These are phyloP conservation scores for Sindora glabra DNA, from an alignment of 306 rosid species.

Conservation along the genomic window DNA sequence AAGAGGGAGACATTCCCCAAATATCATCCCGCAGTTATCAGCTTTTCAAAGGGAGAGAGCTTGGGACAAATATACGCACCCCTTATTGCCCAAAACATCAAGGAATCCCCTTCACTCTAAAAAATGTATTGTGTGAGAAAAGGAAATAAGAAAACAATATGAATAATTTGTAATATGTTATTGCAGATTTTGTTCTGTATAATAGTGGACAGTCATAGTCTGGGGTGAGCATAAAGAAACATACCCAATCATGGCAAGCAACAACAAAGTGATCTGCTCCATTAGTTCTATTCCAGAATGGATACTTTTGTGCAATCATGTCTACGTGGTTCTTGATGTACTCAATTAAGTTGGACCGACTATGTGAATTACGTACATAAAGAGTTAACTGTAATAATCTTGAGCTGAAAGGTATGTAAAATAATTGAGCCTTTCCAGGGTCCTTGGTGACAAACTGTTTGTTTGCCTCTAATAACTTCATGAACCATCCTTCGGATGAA, in stretches of 20 bases:
- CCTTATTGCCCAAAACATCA: not conserved
- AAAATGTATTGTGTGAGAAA: no score
- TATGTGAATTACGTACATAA: constrained; percentile 69
- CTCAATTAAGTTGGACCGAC: constrained; percentile 44
- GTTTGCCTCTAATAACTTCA: constrained; percentile 68
- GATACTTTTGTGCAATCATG: constrained; percentile 52
- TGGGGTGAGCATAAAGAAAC: constrained; percentile 17
- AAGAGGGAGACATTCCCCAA: not conserved
- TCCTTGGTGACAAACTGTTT: constrained; percentile 55
- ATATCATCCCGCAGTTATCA: not conserved
- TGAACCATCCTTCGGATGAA: constrained; percentile 98
- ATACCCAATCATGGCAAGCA: constrained; percentile 99
- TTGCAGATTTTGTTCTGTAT: not conserved
- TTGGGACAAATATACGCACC: no score
- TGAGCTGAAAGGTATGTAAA: constrained; percentile 96
- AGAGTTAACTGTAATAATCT: constrained; percentile 59
- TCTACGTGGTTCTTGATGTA: constrained; percentile 56
- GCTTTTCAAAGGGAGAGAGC: not conserved
- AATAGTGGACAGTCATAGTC: not conserved
- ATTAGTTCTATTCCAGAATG: constrained; percentile 81
- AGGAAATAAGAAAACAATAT: not conserved
- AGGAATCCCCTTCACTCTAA: no score
- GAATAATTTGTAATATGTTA: not conserved
- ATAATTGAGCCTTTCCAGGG: constrained; percentile 70
- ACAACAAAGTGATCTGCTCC: constrained; percentile 94